These are phyloP conservation scores for Trichocomaceae sp. DNA, from an alignment of 2,329 filamentous ascomycete species.

Conservation along the genomic window DNA sequence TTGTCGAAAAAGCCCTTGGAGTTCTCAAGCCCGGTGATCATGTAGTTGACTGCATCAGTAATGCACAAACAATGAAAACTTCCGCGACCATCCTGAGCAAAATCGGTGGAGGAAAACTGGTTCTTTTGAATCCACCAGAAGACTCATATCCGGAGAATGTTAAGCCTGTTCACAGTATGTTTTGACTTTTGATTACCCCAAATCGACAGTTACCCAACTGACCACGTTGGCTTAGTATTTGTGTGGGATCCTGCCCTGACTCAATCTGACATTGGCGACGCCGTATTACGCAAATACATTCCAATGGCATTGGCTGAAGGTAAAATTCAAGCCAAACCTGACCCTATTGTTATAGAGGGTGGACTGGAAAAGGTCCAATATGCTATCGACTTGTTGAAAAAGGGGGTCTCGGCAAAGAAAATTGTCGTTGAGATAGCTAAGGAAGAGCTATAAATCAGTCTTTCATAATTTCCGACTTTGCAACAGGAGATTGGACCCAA, in stretches of 20 bases:
- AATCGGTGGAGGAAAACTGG: slow-evolving; percentile 2
- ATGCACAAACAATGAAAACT: not conserved
- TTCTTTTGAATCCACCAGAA: slow-evolving; percentile 1
- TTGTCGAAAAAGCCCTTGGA: slow-evolving; percentile 14
- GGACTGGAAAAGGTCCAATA: slow-evolving; percentile 33
- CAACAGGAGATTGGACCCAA: too few species aligned
- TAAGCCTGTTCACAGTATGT: not conserved
- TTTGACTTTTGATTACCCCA: not conserved
- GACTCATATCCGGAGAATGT: slow-evolving; percentile 1
- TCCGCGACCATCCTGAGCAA: not conserved
- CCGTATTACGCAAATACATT: slow-evolving; percentile 23
- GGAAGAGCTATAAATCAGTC: not conserved
- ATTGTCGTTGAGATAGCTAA: slow-evolving; percentile 25
- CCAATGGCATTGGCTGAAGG: slow-evolving; percentile 25
- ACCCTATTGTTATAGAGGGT: slow-evolving; percentile 32
- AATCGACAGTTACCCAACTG: not conserved
- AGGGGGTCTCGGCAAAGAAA: slow-evolving; percentile 35
- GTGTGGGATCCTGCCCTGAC: not conserved
- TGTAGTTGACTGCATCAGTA: slow-evolving; percentile 14
- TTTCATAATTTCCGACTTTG: too few species aligned
- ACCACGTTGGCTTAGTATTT: not conserved
- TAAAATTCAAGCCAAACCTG: slow-evolving; percentile 25
- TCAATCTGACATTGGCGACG: slow-evolving; percentile 18
- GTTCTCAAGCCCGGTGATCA: slow-evolving; percentile 11
- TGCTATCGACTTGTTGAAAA: slow-evolving; percentile 31